These are phyloP conservation scores for Petunia hybrid DNA, from an alignment of 305 asterid genomes.

Conservation along the genomic window DNA sequence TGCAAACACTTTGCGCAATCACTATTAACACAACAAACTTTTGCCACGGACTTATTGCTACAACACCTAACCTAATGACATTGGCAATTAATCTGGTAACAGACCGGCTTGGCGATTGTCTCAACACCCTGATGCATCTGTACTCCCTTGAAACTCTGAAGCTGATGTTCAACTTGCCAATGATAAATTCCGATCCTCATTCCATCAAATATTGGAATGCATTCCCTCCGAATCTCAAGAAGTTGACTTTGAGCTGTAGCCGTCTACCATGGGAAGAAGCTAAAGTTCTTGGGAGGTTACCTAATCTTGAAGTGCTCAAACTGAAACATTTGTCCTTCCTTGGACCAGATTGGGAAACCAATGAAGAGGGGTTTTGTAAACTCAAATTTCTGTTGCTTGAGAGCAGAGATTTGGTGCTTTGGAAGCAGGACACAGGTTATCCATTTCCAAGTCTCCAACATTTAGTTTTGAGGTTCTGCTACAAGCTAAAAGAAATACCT, in stretches of 20 bases:
- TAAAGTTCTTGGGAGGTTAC: neutral
- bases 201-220: neutral
- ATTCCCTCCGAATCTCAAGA: constrained; percentile 13
- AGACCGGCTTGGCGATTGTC: neutral
- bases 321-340: neutral
- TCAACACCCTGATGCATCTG: constrained; percentile 7
- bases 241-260: constrained; percentile 12
- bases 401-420: neutral
- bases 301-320: constrained; percentile 22
- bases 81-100: neutral
- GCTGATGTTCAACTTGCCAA: constrained; percentile 19
- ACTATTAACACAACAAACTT: neutral
- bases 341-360: constrained; percentile 19
- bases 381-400: constrained; percentile 5
- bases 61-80: neutral
- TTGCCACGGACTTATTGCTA: neutral
- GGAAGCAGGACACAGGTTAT: neutral
- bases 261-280: neutral
- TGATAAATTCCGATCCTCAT: neutral
- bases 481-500: constrained; percentile 30
- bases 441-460: constrained; percentile 33
- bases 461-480: constrained; percentile 32
- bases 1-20: constrained; percentile 14
- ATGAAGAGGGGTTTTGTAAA: neutral
- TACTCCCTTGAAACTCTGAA: constrained; percentile 29